These are phyloP conservation scores for Mycena polygramma DNA, from an alignment of 768 basidiomycete genomes.

Conservation along the genomic window DNA sequence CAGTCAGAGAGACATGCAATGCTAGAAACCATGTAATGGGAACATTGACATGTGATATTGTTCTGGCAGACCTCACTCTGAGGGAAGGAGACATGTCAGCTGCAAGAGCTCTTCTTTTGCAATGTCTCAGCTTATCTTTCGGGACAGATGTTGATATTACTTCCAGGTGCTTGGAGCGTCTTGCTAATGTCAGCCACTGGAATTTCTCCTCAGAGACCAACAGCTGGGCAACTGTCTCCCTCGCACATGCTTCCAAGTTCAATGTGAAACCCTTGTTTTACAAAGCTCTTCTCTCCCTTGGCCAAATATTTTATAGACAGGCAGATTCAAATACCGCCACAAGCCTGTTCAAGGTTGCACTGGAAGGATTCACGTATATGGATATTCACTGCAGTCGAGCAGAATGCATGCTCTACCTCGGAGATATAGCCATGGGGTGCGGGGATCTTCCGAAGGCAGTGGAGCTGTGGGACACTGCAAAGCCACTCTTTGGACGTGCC, in stretches of 20 bases:
- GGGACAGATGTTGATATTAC: not conserved
- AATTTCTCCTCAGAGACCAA: not conserved
- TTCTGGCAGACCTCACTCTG: not conserved
- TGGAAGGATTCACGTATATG: constrained; percentile 1
- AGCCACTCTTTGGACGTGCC: not conserved
- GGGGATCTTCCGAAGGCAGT: not conserved
- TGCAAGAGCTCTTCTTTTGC: no score
- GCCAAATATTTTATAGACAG: not conserved
- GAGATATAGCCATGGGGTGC: not conserved
- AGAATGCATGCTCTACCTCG: constrained; percentile 2
- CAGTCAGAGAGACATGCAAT: not conserved
- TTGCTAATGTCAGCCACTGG: not conserved
- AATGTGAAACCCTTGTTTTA: not conserved
- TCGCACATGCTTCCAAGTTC: not conserved
- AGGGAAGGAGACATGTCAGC: not conserved
- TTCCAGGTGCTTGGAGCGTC: not conserved
- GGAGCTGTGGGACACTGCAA: not conserved
- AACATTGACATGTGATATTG: not conserved
- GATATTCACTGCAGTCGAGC: not conserved
- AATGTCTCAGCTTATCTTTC: not conserved
- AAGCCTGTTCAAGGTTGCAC: not conserved
- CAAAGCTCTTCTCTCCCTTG: constrained; percentile 2
- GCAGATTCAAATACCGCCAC: not conserved
- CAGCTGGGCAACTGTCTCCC: not conserved
- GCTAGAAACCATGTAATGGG: no score